phyloP scores from a whole-genome alignment of 2,329 filamentous ascomycete species.

The Rhinocladiella similis region DNA sequence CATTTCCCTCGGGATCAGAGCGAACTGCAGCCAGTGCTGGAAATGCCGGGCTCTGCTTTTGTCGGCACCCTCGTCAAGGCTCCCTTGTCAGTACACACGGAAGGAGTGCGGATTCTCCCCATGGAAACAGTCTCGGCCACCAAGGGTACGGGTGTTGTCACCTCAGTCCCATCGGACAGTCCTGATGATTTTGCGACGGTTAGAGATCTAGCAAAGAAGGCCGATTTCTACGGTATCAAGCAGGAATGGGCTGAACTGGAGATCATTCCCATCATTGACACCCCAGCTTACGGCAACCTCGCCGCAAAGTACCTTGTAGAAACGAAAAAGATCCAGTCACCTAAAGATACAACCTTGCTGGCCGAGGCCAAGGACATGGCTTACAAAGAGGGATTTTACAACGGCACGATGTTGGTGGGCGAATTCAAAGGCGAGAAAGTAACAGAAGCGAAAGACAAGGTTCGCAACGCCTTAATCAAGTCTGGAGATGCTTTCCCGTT shows the following conservation, averaged over 20 bases:
- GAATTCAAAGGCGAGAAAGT: slow-evolving; percentile 87
- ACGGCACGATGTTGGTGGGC: slow-evolving; percentile 84
- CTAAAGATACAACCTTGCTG: slow-evolving; percentile 88
- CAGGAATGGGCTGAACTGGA: slow-evolving; percentile 95
- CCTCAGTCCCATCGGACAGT: slow-evolving; percentile 91
- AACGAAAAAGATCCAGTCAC: slow-evolving; percentile 92
- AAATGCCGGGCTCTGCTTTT: slow-evolving; percentile 74
- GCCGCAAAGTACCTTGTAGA: slow-evolving; percentile 82
- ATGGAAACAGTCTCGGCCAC: slow-evolving; percentile 92
- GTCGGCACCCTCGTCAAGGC: slow-evolving; percentile 88
- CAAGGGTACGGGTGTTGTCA: slow-evolving; percentile 96
- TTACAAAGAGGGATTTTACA: slow-evolving; percentile 97
- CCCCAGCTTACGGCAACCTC: slow-evolving; percentile 81
- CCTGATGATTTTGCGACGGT: slow-evolving; percentile 93
- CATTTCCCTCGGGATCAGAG: slow-evolving; percentile 62
- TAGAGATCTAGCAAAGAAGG: slow-evolving; percentile 86
- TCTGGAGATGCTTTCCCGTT: slow-evolving; percentile 82
- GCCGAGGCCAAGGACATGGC: slow-evolving; percentile 93
- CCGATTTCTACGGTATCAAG: slow-evolving; percentile 93
- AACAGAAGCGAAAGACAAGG: slow-evolving; percentile 81
- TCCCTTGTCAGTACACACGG: slow-evolving; percentile 80
- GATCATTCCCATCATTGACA: slow-evolving; percentile 85
- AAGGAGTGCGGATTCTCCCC: slow-evolving; percentile 83
- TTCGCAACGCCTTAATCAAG: slow-evolving; percentile 74
- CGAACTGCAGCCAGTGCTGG: slow-evolving; percentile 70